Evolutionary conservation across 1,284 basidiomycete genomes (phyloP).

Genomic region (Trametes pubescens): DNA sequence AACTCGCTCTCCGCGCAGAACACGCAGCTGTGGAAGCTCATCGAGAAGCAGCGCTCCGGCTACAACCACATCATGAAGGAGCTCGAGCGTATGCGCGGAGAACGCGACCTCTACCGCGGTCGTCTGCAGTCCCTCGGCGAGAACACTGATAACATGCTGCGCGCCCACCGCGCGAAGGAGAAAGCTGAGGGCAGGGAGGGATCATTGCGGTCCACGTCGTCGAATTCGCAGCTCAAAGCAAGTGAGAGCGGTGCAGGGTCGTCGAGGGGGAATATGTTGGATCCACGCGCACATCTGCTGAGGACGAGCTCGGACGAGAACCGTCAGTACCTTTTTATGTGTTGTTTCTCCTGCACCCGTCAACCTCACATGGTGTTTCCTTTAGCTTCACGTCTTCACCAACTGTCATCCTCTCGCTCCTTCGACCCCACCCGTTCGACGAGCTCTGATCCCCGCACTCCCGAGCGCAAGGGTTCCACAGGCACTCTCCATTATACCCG

Average conservation of each 20-base stretch:
- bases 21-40: constrained; percentile 89
- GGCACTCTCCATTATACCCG: constrained; percentile 19
- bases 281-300: constrained; percentile 44
- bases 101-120: constrained; percentile 75
- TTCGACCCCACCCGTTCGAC: constrained; percentile 28
- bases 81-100: constrained; percentile 79
- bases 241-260: constrained; percentile 33
- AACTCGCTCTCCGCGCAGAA: constrained; percentile 85
- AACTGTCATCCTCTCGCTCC: constrained; percentile 28
- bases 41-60: constrained; percentile 84
- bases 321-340: constrained; percentile 50
- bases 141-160: constrained; percentile 46
- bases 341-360: background rate
- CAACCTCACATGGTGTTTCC: constrained; percentile 12
- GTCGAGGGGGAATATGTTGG: constrained; percentile 25
- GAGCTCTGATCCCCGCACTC: constrained; percentile 22
- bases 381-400: constrained; percentile 24
- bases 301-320: constrained; percentile 62
- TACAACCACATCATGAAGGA: constrained; percentile 81
- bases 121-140: constrained; percentile 55
- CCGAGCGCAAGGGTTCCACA: constrained; percentile 29
- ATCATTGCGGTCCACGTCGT: constrained; percentile 38
- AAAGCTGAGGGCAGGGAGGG: constrained; percentile 40
- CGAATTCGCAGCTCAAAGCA: constrained; percentile 40
- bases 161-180: constrained; percentile 44